These are phyloP conservation scores for Karstenula rhodostoma DNA, from an alignment of 2,329 filamentous ascomycete genomes.

Conservation along the genomic window DNA sequence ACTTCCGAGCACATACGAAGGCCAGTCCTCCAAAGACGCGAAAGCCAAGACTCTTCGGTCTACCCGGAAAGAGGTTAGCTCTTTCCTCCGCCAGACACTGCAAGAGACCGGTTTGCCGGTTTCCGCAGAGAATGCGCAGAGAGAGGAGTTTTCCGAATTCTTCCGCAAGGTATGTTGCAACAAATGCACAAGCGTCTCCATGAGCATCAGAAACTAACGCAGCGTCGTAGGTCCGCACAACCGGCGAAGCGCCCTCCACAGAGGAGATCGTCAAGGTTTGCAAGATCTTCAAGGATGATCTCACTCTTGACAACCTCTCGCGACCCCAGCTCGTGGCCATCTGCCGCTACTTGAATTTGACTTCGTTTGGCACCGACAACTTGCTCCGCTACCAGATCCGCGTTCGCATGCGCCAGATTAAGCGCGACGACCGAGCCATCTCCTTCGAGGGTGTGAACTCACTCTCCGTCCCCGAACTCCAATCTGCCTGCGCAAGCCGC, in stretches of 20 bases:
- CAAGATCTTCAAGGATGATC: slow-evolving; percentile 97
- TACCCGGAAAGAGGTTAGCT: slow-evolving; percentile 92
- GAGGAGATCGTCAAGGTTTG: slow-evolving; percentile 98
- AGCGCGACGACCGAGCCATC: slow-evolving; percentile 95
- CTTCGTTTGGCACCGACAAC: slow-evolving; percentile 95
- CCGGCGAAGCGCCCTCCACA: slow-evolving; percentile 85
- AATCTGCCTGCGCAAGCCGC: slow-evolving; percentile 88
- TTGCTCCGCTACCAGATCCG: slow-evolving; percentile 98
- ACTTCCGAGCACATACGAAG: slow-evolving; percentile 96
- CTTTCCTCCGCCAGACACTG: slow-evolving; percentile 85
- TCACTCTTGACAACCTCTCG: slow-evolving; percentile 96
- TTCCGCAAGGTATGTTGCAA: slow-evolving; percentile 81
- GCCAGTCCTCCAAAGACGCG: slow-evolving; percentile 84
- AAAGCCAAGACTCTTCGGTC: slow-evolving; percentile 83
- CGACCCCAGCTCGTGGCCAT: slow-evolving; percentile 95
- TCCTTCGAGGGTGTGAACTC: slow-evolving; percentile 92
- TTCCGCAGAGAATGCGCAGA: slow-evolving; percentile 82
- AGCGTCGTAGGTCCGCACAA: slow-evolving; percentile 65
- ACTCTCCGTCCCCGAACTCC: slow-evolving; percentile 90
- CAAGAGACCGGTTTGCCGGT: slow-evolving; percentile 93
- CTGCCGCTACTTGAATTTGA: slow-evolving; percentile 98
- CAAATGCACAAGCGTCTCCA: neutral
- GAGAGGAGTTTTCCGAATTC: slow-evolving; percentile 93
- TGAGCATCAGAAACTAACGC: slow-evolving; percentile 19
- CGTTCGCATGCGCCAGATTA: slow-evolving; percentile 98